Evolutionary conservation across 495 filamentous ascomycete genomes (phyloP), one percentile per base, ranked within the genome.

Genomic region (Neurospora intermedia): DNA sequence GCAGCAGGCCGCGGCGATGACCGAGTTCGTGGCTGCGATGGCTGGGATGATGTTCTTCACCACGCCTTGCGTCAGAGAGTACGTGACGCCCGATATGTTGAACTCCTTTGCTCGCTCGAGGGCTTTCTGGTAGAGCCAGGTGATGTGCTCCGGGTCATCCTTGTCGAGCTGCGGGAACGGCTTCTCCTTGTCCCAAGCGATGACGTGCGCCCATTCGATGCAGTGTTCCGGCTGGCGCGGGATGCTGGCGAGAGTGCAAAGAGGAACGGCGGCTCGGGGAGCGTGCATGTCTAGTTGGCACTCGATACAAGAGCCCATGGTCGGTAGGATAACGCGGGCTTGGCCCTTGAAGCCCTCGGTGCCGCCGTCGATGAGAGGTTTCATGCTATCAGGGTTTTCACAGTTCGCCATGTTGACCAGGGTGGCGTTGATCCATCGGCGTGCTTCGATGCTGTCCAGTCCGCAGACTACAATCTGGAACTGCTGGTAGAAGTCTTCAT

Each of bases 21-120:
- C 94, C 23, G 95, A 94, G 81, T 99, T 99, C 6, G 96, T 99
- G 1, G 93, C 95, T 48, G 96, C 96, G 78, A 99, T 99, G 11
- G 96, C 96, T 1, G 96, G 96, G 74, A 99, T 99, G 81, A 99
- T 99, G 79, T 99, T 98, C 82, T 99, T 99, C 76, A 99, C 94
- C 0, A 98, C 96, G 42, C 96, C 96, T 78, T 99, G 96, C 0
- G 96, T 97, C 81, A 97, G 88, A n/a, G 91, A 90, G 83, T 98
- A 99, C 15, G 96, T 98, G 38, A 99, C 92, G 27, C 96, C 96
- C 3, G 87, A 80, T 80, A 99, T 99, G 75, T 93, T 90, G 84
- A 97, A 99, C 77, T 98, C 92, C 73, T 88, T 80, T 2, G 94
- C 93, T 73, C 96, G 91, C 45, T 86, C 81, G 20, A 94, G 86